Conservation (phyloP, 345 rosid genomes). For the Atalantia buxifolia region DNA sequence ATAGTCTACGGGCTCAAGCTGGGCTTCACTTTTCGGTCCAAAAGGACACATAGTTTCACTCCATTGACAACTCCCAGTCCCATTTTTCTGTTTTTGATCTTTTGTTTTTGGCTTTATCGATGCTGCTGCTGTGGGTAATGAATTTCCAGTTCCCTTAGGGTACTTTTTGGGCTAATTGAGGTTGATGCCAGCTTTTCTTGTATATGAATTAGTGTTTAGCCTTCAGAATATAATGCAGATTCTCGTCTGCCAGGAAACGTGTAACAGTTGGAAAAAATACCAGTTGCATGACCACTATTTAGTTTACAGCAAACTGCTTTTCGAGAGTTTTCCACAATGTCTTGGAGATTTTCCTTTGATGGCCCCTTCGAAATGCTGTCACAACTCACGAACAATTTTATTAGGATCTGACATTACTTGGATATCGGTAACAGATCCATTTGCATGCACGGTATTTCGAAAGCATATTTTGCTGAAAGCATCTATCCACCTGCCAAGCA, state of each 20-base stretch:
- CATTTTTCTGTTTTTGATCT: too few species aligned
- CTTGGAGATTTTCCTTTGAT: too few species aligned
- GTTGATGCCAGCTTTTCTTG: not conserved
- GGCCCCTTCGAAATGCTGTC: not conserved
- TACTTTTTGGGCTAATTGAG: not conserved
- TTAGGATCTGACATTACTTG: too few species aligned
- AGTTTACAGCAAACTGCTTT: too few species aligned
- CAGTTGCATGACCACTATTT: not conserved
- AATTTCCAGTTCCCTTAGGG: not conserved
- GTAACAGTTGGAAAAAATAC: too few species aligned
- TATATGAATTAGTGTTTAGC: not conserved
- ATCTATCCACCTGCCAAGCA: not conserved
- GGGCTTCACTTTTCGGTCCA: not conserved
- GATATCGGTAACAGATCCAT: too few species aligned
- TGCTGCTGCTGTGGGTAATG: not conserved
- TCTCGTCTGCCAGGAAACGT: not conserved
- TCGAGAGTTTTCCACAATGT: too few species aligned
- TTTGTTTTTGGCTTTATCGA: not conserved
- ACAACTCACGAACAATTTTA: too few species aligned
- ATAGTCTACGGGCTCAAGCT: constrained; percentile 23
- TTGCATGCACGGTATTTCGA: too few species aligned
- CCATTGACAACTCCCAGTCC: not conserved
- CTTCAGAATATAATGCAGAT: not conserved
- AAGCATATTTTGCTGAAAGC: not conserved
- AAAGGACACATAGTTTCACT: not conserved